A percentile compares a stretch with the other conserved stretches of the same genome.
Evolutionary conservation across 2,329 filamentous ascomycete species (phyloP).

Genomic region (Botrytis fragariae): DNA sequence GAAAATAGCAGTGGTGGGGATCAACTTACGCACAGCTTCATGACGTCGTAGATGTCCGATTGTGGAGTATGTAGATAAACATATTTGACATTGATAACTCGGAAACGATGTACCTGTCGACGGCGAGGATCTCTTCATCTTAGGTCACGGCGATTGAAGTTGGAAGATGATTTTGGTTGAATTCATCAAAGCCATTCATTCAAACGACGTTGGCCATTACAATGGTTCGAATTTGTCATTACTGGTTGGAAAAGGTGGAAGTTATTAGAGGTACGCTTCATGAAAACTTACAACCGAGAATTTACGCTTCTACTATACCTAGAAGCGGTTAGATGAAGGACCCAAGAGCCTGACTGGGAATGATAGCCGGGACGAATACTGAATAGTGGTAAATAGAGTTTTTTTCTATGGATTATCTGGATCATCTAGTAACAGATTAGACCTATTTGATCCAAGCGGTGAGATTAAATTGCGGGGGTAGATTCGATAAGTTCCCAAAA

Average conservation of each 20-base stretch:
- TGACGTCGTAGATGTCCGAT: conserved; percentile 17
- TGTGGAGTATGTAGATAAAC: conserved; percentile 14
- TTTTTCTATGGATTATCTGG: background rate
- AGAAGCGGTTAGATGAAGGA: background rate
- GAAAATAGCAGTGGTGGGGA: background rate
- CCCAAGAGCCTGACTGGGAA: background rate
- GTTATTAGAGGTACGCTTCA: background rate
- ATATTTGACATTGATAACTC: conserved; percentile 15
- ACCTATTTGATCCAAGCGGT: background rate
- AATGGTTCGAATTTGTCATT: background rate
- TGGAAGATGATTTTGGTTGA: background rate
- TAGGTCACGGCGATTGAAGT: background rate
- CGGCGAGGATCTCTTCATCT: conserved; percentile 11
- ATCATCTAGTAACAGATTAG: background rate
- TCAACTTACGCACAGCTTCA: conserved; percentile 16
- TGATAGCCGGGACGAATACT: background rate
- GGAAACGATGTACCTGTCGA: conserved; percentile 3
- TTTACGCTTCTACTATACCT: background rate
- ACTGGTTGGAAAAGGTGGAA: background rate
- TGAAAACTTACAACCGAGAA: background rate
- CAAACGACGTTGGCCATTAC: background rate
- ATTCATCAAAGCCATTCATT: background rate
- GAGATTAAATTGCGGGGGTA: background rate
- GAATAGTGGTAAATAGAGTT: background rate
- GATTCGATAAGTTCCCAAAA: background rate